Evolutionary conservation across 169 alveolate genomes (phyloP).

Genomic region (Eimeria necatrix): DNA sequence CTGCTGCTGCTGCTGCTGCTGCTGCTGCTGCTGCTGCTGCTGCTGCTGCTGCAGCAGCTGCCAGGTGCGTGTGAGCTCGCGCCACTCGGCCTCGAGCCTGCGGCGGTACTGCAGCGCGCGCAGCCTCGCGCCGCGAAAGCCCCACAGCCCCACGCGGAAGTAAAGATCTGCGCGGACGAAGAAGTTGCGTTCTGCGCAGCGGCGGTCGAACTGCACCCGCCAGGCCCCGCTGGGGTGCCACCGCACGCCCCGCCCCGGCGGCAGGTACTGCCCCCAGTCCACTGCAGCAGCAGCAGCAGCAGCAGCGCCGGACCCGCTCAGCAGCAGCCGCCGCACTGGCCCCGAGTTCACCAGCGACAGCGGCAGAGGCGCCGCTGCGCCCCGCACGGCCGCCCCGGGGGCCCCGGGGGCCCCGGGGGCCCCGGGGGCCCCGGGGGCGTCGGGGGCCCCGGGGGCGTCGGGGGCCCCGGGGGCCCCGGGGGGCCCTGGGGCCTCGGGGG

Average conservation of each 20-base stretch:
- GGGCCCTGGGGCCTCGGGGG: not conserved
- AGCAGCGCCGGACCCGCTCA: conserved; percentile 89
- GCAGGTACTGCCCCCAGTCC: conserved; percentile 91
- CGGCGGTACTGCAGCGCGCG: conserved; percentile 90
- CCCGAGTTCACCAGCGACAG: conserved; percentile 89
- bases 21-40: not conserved
- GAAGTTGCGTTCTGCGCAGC: conserved; percentile 91
- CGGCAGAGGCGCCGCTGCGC: conserved; percentile 88
- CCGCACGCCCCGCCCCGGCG: conserved; percentile 91
- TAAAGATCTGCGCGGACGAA: conserved; percentile 90
- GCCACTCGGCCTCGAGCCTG: conserved; percentile 90
- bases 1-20: conserved; percentile 7
- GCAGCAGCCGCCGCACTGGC: conserved; percentile 88
- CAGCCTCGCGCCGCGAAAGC: conserved; percentile 89
- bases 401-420: not conserved
- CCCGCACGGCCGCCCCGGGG: conserved; percentile 57
- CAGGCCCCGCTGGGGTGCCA: conserved; percentile 95
- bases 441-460: not conserved
- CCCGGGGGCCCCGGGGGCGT: not conserved
- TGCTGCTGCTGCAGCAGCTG: conserved; percentile 83
- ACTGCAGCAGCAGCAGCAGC: conserved; percentile 87
- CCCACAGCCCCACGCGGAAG: conserved; percentile 88
- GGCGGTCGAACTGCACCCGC: conserved; percentile 91
- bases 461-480: not conserved
- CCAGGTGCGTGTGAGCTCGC: conserved; percentile 90